Evolutionary conservation across 768 basidiomycete genomes (phyloP), one percentile per base, ranked within the genome.

Genomic region (Russula vinacea): DNA sequence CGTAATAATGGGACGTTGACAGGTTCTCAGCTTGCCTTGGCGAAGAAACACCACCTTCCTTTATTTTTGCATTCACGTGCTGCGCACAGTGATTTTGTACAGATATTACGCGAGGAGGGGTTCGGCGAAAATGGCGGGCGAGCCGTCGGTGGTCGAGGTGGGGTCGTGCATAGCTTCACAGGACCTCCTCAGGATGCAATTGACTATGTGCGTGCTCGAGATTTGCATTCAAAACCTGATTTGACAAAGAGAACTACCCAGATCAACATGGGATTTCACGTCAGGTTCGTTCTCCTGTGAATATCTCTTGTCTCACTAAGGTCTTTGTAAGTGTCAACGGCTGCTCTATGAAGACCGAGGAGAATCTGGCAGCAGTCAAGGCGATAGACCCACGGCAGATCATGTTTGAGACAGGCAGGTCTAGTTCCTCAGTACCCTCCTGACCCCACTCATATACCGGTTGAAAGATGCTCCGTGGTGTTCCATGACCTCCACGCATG

Each of bases 121-220:
- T 89, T 88, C 70, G 79, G 80, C 17, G 74, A 78, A 44, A 73
- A 83, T 68, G 82, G 86, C 33, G 87, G 87, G 3, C 73, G 71
- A 64, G 74, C 72, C 33, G 76, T 83, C 62, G 89, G 86, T 45
- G 84, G 78, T 19, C 78, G 77, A 24, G 86, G 89, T 4, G 91
- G 90, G 1, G 91, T 93, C 24, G 89, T 92, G 3, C 92, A 92
- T 71, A 89, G 88, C 65, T 91, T 91, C 74, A 91, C 90, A 0
- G 92, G 92, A 5, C 81, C 80, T 0, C 70, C 70, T 4, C 80
- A 79, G 42, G 90, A 94, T 71, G 83, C 81, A 16, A 69, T 72
- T 9, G 90, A 92, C 70, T 74, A 90, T 52, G 88, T 90, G 62
- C 70, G 84, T 73, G 13, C 45, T 22, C 17, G 50, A 32, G 22